Evolutionary conservation across 2,329 filamentous ascomycete genomes (phyloP).

Genomic region (Ophiostoma novo-ulmi): DNA sequence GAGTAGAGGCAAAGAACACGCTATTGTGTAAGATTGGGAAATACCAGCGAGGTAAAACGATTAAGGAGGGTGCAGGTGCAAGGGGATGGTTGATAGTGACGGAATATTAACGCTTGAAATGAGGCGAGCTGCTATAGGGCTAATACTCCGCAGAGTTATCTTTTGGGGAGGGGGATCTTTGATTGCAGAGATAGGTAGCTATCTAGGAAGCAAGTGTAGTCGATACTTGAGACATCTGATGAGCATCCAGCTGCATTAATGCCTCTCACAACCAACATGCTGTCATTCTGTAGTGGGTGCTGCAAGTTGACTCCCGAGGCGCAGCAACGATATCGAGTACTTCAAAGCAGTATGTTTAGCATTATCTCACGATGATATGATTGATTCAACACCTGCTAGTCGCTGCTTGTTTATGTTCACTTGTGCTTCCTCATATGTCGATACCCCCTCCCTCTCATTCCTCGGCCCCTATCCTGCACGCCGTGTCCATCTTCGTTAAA

Average conservation of each 20-base stretch:
- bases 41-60: background rate
- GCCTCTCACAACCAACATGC: background rate
- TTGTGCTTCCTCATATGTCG: background rate
- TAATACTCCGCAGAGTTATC: background rate
- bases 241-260: slow-evolving; percentile 2
- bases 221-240: background rate
- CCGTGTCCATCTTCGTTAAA: background rate
- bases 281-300: background rate
- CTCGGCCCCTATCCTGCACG: background rate
- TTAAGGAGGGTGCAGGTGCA: background rate
- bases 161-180: background rate
- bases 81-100: background rate
- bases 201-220: background rate
- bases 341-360: background rate
- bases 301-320: background rate
- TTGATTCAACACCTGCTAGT: too few relatives aligned
- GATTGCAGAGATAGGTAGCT: background rate
- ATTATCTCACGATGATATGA: background rate
- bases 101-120: background rate
- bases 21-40: background rate
- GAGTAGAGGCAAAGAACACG: background rate
- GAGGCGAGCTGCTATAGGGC: background rate
- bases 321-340: background rate
- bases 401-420: background rate
- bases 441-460: background rate